Evolutionary conservation across 345 rosid genomes (phyloP), one percentile per base, ranked within the genome.

Genomic region (Citropsis articulata): DNA sequence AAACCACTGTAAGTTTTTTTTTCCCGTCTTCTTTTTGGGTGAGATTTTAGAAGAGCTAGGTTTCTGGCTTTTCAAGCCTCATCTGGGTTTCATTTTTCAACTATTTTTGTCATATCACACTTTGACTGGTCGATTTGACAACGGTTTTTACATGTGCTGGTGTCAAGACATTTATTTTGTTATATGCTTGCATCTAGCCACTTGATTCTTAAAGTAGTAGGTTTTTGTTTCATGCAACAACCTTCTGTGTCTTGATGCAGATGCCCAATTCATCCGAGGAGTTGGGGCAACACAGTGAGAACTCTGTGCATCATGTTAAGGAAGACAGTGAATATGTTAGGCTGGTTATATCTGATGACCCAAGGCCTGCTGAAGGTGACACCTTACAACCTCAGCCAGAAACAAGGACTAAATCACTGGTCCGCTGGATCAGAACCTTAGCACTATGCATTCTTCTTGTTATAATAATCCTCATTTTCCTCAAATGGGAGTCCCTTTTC

Each of bases 401-500:
- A 68, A 56, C 76, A 1, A 84, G 69, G 61, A 31, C 22, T 74
- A 74, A 65, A 50, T 79, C 84, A 73, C 30, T 82, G 35, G 30
- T 83, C 55, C 89, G 97, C 97, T 94, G 99, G 98, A 72, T 83
- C 79, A 93, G 90, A 81, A 85, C 81, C 71, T 72, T 91, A 1
- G 30, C 82, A 2, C 80, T 84, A 36, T 84, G 67, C 74, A 45
- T 76, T 55, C 14, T 90, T 56, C 2, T 75, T 13, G 64, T 85
- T 61, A 27, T 88, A 45, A 50, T 82, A 59, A 25, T 77, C 28
- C 89, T 94, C 67, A 5, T 88, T 77, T 86, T 90, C 55, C 70
- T 92, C 30, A 90, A 92, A 80, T 96, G 98, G 99, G 94, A 67
- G 81, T 88, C 66, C 97, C 98, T 0, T 92, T 96, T 84, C 86